phyloP scores from a whole-genome alignment of 169 alveolate species.

The Toxoplasma gondii region DNA sequence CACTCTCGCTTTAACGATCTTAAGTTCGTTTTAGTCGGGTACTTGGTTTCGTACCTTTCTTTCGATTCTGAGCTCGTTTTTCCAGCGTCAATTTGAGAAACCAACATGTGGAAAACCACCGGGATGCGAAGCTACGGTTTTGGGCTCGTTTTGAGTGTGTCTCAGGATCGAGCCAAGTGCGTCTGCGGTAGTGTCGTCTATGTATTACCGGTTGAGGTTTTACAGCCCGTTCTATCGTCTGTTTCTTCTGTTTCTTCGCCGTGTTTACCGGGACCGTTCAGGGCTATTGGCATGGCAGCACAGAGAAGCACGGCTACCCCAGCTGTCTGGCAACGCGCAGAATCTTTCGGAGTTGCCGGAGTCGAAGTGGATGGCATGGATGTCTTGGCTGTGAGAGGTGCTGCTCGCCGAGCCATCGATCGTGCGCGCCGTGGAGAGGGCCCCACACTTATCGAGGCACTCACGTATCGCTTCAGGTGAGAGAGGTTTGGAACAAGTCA shows the following conservation, averaged over 20 bases:
- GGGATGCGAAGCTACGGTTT: neutral
- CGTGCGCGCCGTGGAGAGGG: conserved; percentile 77
- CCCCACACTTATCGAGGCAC: conserved; percentile 79
- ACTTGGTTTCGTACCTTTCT: no score
- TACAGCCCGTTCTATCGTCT: no score
- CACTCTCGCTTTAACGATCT: no score
- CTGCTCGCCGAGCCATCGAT: conserved; percentile 73
- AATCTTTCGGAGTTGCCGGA: conserved; percentile 75
- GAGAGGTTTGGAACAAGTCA: neutral
- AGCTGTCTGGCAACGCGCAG: conserved; percentile 69
- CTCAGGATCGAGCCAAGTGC: no score
- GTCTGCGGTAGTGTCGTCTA: no score
- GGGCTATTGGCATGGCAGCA: conserved; percentile 82
- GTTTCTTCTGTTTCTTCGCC: neutral
- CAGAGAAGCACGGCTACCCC: conserved; percentile 76
- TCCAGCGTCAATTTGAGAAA: no score
- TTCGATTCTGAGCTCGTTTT: no score
- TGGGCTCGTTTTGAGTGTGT: no score
- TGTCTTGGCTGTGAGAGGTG: conserved; percentile 73
- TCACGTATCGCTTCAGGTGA: conserved; percentile 75
- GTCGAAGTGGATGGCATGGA: conserved; percentile 80
- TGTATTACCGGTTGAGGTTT: no score
- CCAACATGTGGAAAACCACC: no score
- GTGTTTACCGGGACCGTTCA: neutral
- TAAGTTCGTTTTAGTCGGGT: no score